phyloP scores from a whole-genome alignment of 441 rosid genomes.

The Adansonia grandidieri region DNA sequence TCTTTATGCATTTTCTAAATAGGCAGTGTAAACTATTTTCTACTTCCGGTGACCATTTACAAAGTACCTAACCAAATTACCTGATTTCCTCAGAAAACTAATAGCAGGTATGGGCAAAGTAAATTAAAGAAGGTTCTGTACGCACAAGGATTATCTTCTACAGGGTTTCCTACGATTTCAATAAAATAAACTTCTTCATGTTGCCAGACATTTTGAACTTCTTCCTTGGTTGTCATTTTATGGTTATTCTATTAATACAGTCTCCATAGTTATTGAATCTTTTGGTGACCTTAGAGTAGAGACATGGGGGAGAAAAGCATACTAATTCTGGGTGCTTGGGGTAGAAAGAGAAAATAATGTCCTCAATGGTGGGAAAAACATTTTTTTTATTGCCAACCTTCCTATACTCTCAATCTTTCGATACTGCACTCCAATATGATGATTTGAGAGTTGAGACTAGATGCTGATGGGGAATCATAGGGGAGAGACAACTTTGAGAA shows the following conservation, averaged over 20 bases:
- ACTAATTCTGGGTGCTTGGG: slow-evolving; percentile 4
- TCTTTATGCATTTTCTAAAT: slow-evolving; percentile 8
- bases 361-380: neutral
- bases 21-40: neutral
- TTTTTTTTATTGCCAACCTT: neutral
- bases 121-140: slow-evolving; percentile 9
- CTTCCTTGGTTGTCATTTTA: slow-evolving; percentile 2
- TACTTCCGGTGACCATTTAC: neutral
- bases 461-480: neutral
- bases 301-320: slow-evolving; percentile 10
- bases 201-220: slow-evolving; percentile 5
- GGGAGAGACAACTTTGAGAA: neutral
- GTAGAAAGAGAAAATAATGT: slow-evolving; percentile 4
- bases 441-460: neutral
- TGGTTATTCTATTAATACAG: neutral
- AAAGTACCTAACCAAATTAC: slow-evolving; percentile 4
- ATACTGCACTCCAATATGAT: slow-evolving; percentile 2
- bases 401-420: neutral
- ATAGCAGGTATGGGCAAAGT: slow-evolving; percentile 3
- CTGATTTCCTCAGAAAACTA: slow-evolving; percentile 9
- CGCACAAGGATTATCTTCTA: slow-evolving; percentile 1
- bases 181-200: neutral
- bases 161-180: slow-evolving; percentile 2
- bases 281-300: slow-evolving; percentile 9
- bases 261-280: slow-evolving; percentile 3